A percentile compares a stretch with the other conserved stretches of the same genome.
These are phyloP conservation scores for Aspergillus luchuensis DNA, from an alignment of 2,329 filamentous ascomycete species.

Conservation along the genomic window DNA sequence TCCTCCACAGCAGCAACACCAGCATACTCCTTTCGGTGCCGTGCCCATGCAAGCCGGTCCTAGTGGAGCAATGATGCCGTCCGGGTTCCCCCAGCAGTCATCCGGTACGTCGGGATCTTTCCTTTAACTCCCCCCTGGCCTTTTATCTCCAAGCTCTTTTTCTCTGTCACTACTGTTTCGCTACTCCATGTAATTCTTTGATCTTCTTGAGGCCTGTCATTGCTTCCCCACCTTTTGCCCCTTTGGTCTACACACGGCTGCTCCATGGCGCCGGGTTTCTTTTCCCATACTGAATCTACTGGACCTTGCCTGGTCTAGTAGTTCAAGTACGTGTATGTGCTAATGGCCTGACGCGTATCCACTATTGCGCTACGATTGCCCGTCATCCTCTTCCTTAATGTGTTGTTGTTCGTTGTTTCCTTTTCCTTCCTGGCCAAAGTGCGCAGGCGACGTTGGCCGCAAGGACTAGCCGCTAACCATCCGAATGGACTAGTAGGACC, in stretches of 20 bases:
- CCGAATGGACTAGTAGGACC: slow-evolving; percentile 32
- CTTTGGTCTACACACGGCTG: slow-evolving; percentile 1
- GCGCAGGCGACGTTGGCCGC: slow-evolving; percentile 4
- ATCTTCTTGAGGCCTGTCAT: background rate
- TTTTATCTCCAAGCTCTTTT: slow-evolving; percentile 12
- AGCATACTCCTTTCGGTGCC: slow-evolving; percentile 32
- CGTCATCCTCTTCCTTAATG: background rate
- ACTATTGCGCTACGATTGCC: background rate
- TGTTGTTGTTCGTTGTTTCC: background rate
- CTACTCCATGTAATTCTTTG: background rate
- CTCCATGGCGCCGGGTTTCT: background rate
- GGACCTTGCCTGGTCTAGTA: slow-evolving; percentile 2
- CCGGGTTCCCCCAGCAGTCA: slow-evolving; percentile 38
- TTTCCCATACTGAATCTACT: background rate
- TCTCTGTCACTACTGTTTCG: background rate
- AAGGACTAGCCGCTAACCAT: slow-evolving; percentile 22
- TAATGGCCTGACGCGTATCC: background rate
- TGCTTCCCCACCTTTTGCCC: slow-evolving; percentile 5
- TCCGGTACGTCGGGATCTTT: slow-evolving; percentile 34
- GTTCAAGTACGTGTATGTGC: background rate
- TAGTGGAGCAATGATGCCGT: slow-evolving; percentile 43
- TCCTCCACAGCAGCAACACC: slow-evolving; percentile 28
- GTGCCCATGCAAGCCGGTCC: slow-evolving; percentile 40
- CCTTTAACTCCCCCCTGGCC: slow-evolving; percentile 6
- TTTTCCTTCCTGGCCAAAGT: background rate